Conservation (phyloP, 1,284 basidiomycete genomes). For the Peniophora sp. region DNA sequence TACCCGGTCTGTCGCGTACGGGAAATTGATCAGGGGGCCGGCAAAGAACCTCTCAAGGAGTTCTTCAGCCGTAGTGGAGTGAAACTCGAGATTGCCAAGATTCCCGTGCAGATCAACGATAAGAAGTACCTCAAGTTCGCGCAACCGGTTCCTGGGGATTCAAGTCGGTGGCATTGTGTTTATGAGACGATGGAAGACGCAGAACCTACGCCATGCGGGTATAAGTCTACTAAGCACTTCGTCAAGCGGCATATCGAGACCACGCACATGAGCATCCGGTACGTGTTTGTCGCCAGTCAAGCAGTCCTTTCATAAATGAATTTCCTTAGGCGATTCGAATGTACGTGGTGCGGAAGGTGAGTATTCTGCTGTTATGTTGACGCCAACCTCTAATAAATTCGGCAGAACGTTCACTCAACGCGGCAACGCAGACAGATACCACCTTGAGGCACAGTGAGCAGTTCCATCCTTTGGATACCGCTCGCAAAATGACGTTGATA, state of each 20-base stretch:
- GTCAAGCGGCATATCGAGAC: constrained; percentile 63
- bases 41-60: neutral
- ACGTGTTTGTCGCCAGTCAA: constrained; percentile 16
- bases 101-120: neutral
- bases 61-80: neutral
- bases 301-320: constrained; percentile 3
- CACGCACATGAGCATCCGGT: constrained; percentile 56
- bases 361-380: too few species aligned
- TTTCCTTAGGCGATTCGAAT: constrained; percentile 39
- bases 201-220: constrained; percentile 31
- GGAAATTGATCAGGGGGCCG: too few species aligned
- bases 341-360: constrained; percentile 39
- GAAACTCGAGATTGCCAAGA: neutral
- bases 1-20: too few species aligned
- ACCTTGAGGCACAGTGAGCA: constrained; percentile 54
- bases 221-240: constrained; percentile 53
- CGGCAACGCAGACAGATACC: constrained; percentile 46
- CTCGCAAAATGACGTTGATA: constrained; percentile 1
- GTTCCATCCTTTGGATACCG: constrained; percentile 2
- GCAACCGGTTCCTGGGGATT: too few species aligned
- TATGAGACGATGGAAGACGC: constrained; percentile 13
- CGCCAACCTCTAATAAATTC: too few species aligned
- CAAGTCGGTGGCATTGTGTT: constrained; percentile 9
- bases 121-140: neutral
- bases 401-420: constrained; percentile 44